Evolutionary conservation across 2,329 filamentous ascomycete species (phyloP), one percentile per base, ranked within the genome.

Genomic region (Tolypocladium capitatum): DNA sequence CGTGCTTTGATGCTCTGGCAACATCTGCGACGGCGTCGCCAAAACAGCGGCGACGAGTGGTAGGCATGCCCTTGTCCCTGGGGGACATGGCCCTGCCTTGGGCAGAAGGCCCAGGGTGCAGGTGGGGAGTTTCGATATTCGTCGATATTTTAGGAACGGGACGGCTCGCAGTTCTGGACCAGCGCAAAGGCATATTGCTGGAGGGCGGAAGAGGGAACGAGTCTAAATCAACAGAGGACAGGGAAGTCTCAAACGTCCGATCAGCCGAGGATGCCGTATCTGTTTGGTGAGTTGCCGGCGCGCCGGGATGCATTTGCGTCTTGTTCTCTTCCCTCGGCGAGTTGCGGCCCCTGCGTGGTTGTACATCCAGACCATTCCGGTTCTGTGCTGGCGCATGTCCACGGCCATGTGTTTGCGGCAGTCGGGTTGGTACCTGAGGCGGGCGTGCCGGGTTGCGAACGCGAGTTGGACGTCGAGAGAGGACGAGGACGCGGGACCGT

Each of bases 401-500:
- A 21, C 31, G 34, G 16, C 30, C 44, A 16, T 48, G 31, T 14
- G 35, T 42, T 44, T 43, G 45, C 31, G 27, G 48, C 43, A 32
- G 40, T 20, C 18, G 43, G 27, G 27, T 48, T 32, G 48, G 36
- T n/a, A 31, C 43, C 28, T 41, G 30, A 9, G 48, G 20, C 31
- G 49, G 48, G 18, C 49, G 49, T 41, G 47, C 36, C 9, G 51
- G 53, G 14, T 51, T 49, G 28, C 56, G 59, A 24, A 52, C 48
- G 14, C 56, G 61, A 28, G 51, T 48, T 35, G 55, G 51, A 11
- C 55, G 56, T 21, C 58, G 55, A 32, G 63, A 56, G 9, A 58
- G 30, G 35, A 60, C 51, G 36, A 61, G 31, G 24, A 57, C 54
- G 43, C 59, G 63, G 4, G 60, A 58, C 30, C 58, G 54, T 6